Percentiles rank a stretch among this genome's conserved stretches.
These are phyloP conservation scores for Pezicula carpinea DNA, from an alignment of 2,329 filamentous ascomycete genomes.

Conservation along the genomic window DNA sequence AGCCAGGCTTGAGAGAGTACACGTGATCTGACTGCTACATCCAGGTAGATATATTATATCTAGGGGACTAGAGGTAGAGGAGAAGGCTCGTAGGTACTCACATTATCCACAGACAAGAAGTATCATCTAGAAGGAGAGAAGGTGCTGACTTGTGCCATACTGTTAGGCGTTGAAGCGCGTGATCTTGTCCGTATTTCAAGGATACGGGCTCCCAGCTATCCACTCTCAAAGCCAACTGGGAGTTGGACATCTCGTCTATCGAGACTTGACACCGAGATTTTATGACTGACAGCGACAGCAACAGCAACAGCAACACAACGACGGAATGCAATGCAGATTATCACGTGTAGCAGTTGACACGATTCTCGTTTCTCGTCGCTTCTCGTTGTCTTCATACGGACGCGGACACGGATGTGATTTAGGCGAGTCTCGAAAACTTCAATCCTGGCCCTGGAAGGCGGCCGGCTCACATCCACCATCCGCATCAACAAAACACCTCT, in stretches of 20 bases:
- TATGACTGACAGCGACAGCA: no score
- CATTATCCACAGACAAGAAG: background rate
- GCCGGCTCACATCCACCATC: background rate
- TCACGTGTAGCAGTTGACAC: no score
- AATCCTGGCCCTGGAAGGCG: background rate
- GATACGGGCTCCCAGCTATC: background rate
- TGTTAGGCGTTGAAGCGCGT: background rate
- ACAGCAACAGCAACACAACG: no score
- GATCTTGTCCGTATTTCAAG: background rate
- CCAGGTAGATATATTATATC: no score
- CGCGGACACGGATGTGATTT: constrained; percentile 2
- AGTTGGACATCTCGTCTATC: no score
- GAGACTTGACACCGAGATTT: no score
- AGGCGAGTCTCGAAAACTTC: background rate
- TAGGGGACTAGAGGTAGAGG: no score
- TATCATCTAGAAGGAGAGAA: background rate
- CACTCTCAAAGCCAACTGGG: background rate
- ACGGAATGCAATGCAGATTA: no score
- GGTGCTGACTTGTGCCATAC: background rate
- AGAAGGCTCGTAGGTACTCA: background rate
- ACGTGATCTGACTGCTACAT: background rate
- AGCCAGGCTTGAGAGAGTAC: background rate
- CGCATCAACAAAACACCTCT: background rate
- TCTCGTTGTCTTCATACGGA: no score
- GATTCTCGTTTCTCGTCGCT: no score